Base-by-base conservation (phyloP, 352 stramenopile genomes). In the Globisporangium yorkense region DNA sequence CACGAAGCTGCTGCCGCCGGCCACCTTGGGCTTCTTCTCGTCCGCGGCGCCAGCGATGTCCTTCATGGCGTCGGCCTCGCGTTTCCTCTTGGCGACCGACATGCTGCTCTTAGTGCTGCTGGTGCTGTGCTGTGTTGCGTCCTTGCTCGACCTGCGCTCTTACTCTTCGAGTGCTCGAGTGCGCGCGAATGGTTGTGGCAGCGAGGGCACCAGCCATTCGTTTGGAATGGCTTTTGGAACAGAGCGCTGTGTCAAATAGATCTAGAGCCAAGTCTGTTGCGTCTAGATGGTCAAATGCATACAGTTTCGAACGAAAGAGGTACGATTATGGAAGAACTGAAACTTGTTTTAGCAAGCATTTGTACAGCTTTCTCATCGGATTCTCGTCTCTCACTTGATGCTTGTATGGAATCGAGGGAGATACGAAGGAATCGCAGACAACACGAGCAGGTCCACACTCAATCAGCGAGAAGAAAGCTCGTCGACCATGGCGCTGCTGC, bases 1-100 rank as follows among this genome's bases (percentile, higher is more conserved):
- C 10, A 87, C 48, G 68, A 96, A 97, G 54, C 70, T 64, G 51
- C 59, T 73, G 54, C 60, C 60, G 43, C 60, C 60, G n/a, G 60
- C 60, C 29, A 79, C 56, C 65, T 75, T 74, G 54, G 73, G 67
- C 70, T 79, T 75, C 67, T 79, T 76, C 39, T 76, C 68, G 18
- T 71, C 67, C 37, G 57, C 56, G 40, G 58, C 47, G 27, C 52
- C 49, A 37, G 48, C 59, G 59, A 65, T 65, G 52, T 54, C 45
- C 59, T 65, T 65, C 60, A 66, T 66, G 31, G 60, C 55, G 2
- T 61, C 60, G 3, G 43, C 55, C 60, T 62, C 60, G 41, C 55
- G 67, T 66, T 51, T 66, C 51, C 60, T 56, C 50, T 66, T 66
- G 35, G 60, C 55, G 20, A 54, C 60, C 60, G 60, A 62, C 60